Evolutionary conservation across 2,329 filamentous ascomycete species (phyloP).

Genomic region (Seiridium cupressi): DNA sequence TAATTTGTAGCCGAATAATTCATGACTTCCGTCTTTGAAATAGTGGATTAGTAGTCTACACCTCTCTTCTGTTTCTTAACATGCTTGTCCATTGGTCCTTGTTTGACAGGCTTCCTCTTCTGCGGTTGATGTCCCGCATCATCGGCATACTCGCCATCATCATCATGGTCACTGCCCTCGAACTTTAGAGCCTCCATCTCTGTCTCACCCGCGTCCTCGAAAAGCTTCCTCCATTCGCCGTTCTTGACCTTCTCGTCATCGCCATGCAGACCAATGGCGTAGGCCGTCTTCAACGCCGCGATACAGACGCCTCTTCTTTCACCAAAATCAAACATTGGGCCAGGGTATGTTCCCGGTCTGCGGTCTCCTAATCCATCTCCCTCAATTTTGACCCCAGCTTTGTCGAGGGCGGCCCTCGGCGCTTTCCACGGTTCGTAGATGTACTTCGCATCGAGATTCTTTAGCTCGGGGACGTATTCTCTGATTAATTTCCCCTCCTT

Average conservation of each 20-base stretch:
- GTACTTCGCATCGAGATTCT: conserved; percentile 60
- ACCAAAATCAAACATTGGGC: conserved; percentile 75
- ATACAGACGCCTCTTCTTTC: conserved; percentile 62
- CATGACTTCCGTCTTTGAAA: no score
- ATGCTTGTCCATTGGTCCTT: conserved; percentile 30
- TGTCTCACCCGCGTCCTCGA: conserved; percentile 35
- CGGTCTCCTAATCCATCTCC: conserved; percentile 44
- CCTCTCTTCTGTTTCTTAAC: conserved; percentile 26
- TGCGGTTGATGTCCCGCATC: conserved; percentile 16
- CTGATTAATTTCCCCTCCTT: conserved; percentile 63
- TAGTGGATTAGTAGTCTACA: neutral
- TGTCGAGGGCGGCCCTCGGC: conserved; percentile 65
- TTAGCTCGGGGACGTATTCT: conserved; percentile 66
- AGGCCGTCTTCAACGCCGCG: conserved; percentile 68
- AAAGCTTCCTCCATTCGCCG: conserved; percentile 53
- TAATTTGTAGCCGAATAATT: no score
- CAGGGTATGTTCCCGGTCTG: conserved; percentile 59
- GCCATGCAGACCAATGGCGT: conserved; percentile 62
- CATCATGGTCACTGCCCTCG: conserved; percentile 30
- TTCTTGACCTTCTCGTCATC: conserved; percentile 60
- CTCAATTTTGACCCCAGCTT: conserved; percentile 58
- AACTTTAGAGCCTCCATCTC: conserved; percentile 36
- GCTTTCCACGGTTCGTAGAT: conserved; percentile 83
- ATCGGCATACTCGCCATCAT: conserved; percentile 28
- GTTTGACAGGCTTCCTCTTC: conserved; percentile 14